Percentiles rank a stretch among this genome's conserved stretches.
These are phyloP conservation scores for Wickerhamiella vanderwaltii DNA, from an alignment of 805 yeast genomes.

Conservation along the genomic window DNA sequence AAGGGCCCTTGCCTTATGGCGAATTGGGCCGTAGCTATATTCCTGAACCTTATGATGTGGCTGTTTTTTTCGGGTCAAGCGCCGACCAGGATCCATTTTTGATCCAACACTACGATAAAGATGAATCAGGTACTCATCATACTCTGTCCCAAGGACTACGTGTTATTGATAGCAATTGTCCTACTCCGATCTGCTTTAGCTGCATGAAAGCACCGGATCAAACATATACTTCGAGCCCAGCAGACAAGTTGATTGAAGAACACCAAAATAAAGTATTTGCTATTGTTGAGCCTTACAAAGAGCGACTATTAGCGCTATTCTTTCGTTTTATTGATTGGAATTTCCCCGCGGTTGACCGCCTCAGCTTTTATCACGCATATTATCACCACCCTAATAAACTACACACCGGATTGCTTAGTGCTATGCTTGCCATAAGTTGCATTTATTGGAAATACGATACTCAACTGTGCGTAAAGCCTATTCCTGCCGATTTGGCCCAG, in stretches of 20 bases:
- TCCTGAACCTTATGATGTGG: slow-evolving; percentile 21
- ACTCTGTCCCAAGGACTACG: slow-evolving; percentile 25
- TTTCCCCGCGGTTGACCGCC: slow-evolving; percentile 28
- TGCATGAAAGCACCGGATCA: slow-evolving; percentile 15
- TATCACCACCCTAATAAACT: slow-evolving; percentile 22
- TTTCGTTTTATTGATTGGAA: slow-evolving; percentile 27
- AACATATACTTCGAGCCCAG: not conserved
- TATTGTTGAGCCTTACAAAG: slow-evolving; percentile 17
- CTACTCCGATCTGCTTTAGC: slow-evolving; percentile 22
- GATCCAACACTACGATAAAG: slow-evolving; percentile 21
- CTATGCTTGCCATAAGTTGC: slow-evolving; percentile 27
- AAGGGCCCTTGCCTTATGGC: slow-evolving; percentile 6
- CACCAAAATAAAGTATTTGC: not conserved
- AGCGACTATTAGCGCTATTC: slow-evolving; percentile 25
- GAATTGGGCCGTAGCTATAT: slow-evolving; percentile 17
- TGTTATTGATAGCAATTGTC: slow-evolving; percentile 17
- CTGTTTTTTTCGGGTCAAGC: slow-evolving; percentile 24
- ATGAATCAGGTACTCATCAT: slow-evolving; percentile 16
- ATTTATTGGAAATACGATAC: slow-evolving; percentile 29
- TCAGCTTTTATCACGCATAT: slow-evolving; percentile 24
- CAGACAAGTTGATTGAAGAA: slow-evolving; percentile 2
- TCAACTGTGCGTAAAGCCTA: slow-evolving; percentile 23
- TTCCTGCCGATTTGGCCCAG: slow-evolving; percentile 22
- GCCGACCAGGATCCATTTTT: slow-evolving; percentile 28
- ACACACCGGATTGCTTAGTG: slow-evolving; percentile 26